phyloP scores from a whole-genome alignment of 2,329 filamentous ascomycete species.

The Penicillium hordei region DNA sequence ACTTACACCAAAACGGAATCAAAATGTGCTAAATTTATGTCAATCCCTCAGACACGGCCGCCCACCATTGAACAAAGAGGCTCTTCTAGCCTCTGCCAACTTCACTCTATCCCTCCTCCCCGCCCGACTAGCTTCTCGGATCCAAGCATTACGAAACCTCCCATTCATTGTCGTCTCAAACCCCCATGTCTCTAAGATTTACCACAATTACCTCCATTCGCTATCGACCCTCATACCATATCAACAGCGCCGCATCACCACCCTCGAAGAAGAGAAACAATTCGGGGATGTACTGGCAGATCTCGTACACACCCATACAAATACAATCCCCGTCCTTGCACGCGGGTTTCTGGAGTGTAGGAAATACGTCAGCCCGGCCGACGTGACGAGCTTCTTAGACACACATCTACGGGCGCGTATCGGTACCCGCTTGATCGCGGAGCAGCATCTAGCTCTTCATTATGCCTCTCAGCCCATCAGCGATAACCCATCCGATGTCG shows the following conservation, averaged over 20 bases:
- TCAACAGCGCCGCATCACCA: constrained; percentile 68
- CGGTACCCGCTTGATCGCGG: constrained; percentile 87
- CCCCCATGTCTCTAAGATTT: constrained; percentile 88
- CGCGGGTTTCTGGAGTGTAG: constrained; percentile 90
- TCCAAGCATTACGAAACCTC: constrained; percentile 87
- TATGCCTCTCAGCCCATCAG: constrained; percentile 70
- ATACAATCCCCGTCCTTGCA: constrained; percentile 91
- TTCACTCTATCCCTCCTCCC: constrained; percentile 92
- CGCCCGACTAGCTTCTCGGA: constrained; percentile 87
- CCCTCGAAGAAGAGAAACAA: constrained; percentile 79
- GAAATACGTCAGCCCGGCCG: constrained; percentile 77
- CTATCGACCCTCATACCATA: constrained; percentile 88
- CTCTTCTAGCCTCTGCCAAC: constrained; percentile 86
- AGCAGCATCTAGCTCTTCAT: constrained; percentile 94
- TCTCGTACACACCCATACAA: constrained; percentile 89
- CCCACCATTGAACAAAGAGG: constrained; percentile 76
- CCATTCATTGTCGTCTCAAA: constrained; percentile 99
- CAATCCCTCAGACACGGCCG: constrained; percentile 62
- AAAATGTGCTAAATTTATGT: background rate
- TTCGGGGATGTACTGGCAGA: constrained; percentile 94
- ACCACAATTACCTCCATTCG: constrained; percentile 93
- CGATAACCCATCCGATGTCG: constrained; percentile 47
- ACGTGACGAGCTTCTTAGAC: constrained; percentile 91
- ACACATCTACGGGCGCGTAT: constrained; percentile 92
- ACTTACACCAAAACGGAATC: background rate